Conservation (phyloP, 1,139 yeast genomes). For the Yamadazyma diddensiae region DNA sequence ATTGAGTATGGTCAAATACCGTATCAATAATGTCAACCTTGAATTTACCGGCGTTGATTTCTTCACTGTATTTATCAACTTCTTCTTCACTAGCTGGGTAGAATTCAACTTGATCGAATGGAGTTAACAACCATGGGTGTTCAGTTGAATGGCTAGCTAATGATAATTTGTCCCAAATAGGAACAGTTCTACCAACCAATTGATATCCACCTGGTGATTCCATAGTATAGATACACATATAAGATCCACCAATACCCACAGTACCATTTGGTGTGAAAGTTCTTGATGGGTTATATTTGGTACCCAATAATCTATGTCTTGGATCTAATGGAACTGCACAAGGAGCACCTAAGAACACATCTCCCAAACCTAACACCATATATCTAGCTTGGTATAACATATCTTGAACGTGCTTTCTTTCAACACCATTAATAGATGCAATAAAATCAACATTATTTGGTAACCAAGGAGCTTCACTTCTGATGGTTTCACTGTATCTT, state of each 20-base stretch:
- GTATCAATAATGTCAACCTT: constrained; percentile 70
- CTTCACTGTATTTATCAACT: constrained; percentile 66
- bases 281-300: constrained; percentile 95
- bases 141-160: constrained; percentile 60
- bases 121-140: constrained; percentile 85
- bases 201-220: constrained; percentile 99
- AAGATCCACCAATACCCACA: constrained; percentile 97
- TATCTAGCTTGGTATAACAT: constrained; percentile 86
- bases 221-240: constrained; percentile 98
- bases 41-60: constrained; percentile 79
- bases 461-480: constrained; percentile 94
- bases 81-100: constrained; percentile 87
- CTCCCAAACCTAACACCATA: constrained; percentile 93
- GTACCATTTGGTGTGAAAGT: constrained; percentile 95
- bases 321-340: constrained; percentile 98
- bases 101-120: constrained; percentile 93
- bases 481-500: constrained; percentile 88
- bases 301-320: constrained; percentile 85
- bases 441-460: constrained; percentile 96
- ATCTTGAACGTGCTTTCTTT: constrained; percentile 72
- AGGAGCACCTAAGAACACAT: constrained; percentile 96
- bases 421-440: constrained; percentile 80
- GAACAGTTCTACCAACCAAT: constrained; percentile 92
- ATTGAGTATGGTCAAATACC: constrained; percentile 78
- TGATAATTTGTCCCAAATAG: constrained; percentile 94